A percentile compares a stretch with the other conserved stretches of the same genome.
Conservation (phyloP, 441 rosid species). For the Adansonia madagascariensis region DNA sequence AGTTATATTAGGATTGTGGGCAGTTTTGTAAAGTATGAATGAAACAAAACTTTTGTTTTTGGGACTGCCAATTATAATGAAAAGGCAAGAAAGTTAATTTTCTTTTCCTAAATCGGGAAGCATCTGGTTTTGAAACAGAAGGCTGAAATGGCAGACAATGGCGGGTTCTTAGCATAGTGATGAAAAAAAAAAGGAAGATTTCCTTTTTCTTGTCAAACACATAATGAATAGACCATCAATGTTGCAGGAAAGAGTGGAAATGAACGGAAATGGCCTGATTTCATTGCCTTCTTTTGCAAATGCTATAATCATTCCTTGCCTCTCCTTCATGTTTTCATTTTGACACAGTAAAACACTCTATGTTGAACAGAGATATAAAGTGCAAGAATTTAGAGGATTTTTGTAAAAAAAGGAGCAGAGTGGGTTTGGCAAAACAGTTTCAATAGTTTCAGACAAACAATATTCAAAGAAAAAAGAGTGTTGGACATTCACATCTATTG, state of each 20-base stretch:
- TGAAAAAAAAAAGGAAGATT: neutral
- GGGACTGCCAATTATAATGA: conserved; percentile 14
- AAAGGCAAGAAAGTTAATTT: neutral
- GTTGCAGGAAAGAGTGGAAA: neutral
- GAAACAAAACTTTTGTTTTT: neutral
- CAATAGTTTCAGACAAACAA: neutral
- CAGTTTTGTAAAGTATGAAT: neutral
- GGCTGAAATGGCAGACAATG: conserved; percentile 25
- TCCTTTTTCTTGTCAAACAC: neutral
- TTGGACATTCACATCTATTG: conserved; percentile 43
- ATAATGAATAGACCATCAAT: conserved; percentile 1
- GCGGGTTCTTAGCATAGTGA: neutral
- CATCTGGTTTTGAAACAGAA: conserved; percentile 17
- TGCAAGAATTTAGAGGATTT: conserved; percentile 6
- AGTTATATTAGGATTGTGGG: neutral
- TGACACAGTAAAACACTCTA: neutral
- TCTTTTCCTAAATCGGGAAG: conserved; percentile 27
- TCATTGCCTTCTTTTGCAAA: conserved; percentile 16
- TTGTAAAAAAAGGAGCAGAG: neutral
- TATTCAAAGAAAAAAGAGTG: neutral
- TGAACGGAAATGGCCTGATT: neutral
- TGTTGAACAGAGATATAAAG: neutral
- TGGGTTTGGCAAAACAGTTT: conserved; percentile 5
- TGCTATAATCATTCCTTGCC: conserved; percentile 20
- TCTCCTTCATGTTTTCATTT: neutral